These are phyloP conservation scores for Pseudonitzschia multistriata DNA, from an alignment of 108 stramenopile genomes.

Conservation along the genomic window DNA sequence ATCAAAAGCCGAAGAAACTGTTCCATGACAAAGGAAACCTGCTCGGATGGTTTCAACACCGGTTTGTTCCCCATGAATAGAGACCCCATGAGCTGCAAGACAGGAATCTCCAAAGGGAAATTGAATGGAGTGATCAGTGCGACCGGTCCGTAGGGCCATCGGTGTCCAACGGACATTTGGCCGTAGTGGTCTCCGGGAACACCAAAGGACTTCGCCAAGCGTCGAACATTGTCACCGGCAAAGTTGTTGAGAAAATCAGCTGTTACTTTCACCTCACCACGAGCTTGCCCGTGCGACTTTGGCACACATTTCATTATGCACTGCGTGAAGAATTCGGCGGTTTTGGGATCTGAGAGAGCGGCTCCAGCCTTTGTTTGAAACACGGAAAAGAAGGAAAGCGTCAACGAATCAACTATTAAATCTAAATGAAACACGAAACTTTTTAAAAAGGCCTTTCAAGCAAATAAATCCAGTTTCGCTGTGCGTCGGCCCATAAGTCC, in stretches of 20 bases:
- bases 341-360: constrained; percentile 68
- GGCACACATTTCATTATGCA: constrained; percentile 92
- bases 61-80: constrained; percentile 99
- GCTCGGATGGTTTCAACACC: constrained; percentile 82
- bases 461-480: neutral
- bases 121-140: constrained; percentile 96
- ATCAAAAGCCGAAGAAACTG: constrained; percentile 89
- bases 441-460: neutral
- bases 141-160: constrained; percentile 96
- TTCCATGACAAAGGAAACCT: constrained; percentile 93
- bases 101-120: constrained; percentile 94
- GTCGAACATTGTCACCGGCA: constrained; percentile 91
- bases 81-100: constrained; percentile 95
- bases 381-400: neutral
- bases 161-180: constrained; percentile 90
- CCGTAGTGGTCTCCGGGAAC: constrained; percentile 95
- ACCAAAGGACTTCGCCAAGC: constrained; percentile 83
- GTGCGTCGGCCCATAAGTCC: too few species aligned
- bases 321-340: constrained; percentile 87
- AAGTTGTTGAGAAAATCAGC: constrained; percentile 88
- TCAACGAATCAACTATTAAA: neutral
- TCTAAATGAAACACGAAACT: neutral
- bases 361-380: constrained; percentile 55
- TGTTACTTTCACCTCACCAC: constrained; percentile 86
- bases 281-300: constrained; percentile 91